Conservation (phyloP, 2,329 filamentous ascomycete species). For the Penicillium sp. region DNA sequence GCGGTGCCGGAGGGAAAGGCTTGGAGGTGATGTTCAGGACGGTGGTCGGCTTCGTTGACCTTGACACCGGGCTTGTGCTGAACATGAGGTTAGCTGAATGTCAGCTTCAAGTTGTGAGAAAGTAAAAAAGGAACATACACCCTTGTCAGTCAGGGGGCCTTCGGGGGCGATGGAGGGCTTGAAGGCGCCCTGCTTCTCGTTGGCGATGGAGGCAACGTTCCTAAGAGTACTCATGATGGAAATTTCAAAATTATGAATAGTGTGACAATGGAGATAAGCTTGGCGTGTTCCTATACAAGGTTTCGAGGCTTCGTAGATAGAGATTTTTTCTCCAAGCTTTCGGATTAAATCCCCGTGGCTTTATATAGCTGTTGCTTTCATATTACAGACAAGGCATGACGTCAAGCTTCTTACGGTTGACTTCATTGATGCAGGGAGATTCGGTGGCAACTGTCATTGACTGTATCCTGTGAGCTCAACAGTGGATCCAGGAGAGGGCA, state of each 20-base stretch:
- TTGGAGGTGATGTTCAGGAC: slow-evolving; percentile 64
- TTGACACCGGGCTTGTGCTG: slow-evolving; percentile 65
- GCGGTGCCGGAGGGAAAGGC: slow-evolving; percentile 63
- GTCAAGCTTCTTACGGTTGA: slow-evolving; percentile 7
- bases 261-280: too few species aligned
- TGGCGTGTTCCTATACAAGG: background rate
- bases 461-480: background rate
- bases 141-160: slow-evolving; percentile 55
- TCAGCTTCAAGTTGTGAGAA: too few species aligned
- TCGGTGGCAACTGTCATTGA: background rate
- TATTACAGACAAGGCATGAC: background rate
- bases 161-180: slow-evolving; percentile 51
- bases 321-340: too few species aligned
- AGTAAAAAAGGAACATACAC: slow-evolving; percentile 50
- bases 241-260: background rate
- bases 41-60: slow-evolving; percentile 55
- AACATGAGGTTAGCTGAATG: background rate
- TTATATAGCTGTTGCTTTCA: background rate
- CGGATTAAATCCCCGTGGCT: background rate
- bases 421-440: background rate
- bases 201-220: slow-evolving; percentile 54
- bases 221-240: slow-evolving; percentile 25
- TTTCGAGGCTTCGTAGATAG: background rate
- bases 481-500: too few species aligned
- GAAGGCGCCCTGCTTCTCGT: slow-evolving; percentile 57